Base-by-base conservation (phyloP, 1,284 basidiomycete species). In the Pyrrhoderma lamaoense region DNA sequence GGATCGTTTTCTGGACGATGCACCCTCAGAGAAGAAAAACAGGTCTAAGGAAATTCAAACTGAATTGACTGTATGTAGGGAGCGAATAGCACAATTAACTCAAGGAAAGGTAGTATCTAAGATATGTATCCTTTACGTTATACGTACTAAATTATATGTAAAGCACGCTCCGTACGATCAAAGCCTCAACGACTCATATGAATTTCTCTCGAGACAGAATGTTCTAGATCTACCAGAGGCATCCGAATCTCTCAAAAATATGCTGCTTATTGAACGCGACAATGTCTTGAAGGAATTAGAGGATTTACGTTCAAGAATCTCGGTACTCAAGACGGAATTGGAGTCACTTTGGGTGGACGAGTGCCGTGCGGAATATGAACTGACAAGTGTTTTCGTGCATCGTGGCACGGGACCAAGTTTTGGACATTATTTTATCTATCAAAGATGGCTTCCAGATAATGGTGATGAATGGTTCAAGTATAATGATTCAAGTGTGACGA, bases 331-430 rank as follows among this genome's bases (percentile, higher is more conserved):
- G 65, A 66, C 70, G 11, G 77, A 85, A 52, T 68, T 96, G 43
- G 89, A 94, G 58, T 67, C 67, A 1, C 62, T 94, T 7, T 99
- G 96, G 96, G 69, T 69, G 38, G 79, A 81, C 57, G 79, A 82
- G 49, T 72, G 62, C 5, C 70, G 77, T 23, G 81, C 80, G 21
- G 83, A 86, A 47, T 99, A 98, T 64, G 90, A 95, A 62, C 76
- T 99, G 38, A 93, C 91, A 0, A 90, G 91, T 11, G 94, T 98
- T 11, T 99, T 98, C 69, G 90, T 98, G 60, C 95, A 99, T 67
- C 85, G 95, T 37, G 93, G 93, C 39, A 77, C 80, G 14, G 85
- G 85, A 18, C 83, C 87, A 1, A 84, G 81, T 3, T 91, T 83
- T 70, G 91, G 91, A 23, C 87, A 93, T 66, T 90, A 93, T 65